phyloP scores from a whole-genome alignment of 2,329 filamentous ascomycete genomes.

The Diaporthe sp. region DNA sequence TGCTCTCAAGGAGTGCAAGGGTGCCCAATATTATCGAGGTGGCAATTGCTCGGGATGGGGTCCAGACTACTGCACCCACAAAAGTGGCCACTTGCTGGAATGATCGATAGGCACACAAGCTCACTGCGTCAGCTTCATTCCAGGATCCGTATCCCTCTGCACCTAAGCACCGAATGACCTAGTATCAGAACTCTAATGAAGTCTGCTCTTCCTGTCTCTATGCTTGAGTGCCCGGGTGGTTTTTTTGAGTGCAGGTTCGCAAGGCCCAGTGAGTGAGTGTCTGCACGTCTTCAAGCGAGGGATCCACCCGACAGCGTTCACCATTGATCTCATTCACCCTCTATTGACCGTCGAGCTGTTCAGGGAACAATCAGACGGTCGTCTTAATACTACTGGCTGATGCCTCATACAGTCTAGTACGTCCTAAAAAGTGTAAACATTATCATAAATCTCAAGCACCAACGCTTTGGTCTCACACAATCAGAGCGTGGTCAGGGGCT shows the following conservation, averaged over 20 bases:
- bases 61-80: conserved; percentile 5
- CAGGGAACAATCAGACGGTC: no score
- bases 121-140: neutral
- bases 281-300: neutral
- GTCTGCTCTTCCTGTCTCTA: no score
- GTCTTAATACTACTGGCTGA: no score
- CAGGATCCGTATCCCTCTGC: neutral
- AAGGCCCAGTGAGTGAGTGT: neutral
- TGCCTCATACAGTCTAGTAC: neutral
- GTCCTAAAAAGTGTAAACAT: neutral
- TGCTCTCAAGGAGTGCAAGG: conserved; percentile 18
- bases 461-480: conserved; percentile 50
- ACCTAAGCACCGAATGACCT: neutral
- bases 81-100: neutral
- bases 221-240: neutral
- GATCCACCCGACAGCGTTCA: no score
- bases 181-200: neutral
- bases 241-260: neutral
- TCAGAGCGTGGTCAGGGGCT: conserved; percentile 58
- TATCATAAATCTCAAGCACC: neutral
- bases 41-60: conserved; percentile 40
- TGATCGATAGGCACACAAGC: neutral
- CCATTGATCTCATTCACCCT: neutral
- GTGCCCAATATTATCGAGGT: conserved; percentile 33
- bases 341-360: neutral